Base-by-base conservation (phyloP, 1,284 basidiomycete genomes). In the Malassezia sympodialis region DNA sequence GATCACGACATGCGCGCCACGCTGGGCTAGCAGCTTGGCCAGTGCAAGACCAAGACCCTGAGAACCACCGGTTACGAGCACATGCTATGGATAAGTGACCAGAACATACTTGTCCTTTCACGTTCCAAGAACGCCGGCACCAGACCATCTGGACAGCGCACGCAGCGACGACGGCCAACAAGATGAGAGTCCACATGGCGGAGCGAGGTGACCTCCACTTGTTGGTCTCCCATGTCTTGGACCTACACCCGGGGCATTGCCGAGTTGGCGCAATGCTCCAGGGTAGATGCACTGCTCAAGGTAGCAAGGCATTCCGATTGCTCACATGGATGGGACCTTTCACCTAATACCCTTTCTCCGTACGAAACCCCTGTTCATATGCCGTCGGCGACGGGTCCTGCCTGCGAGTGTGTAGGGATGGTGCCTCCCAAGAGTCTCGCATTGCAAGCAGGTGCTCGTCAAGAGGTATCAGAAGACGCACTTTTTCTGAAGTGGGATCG, bases 1-100 rank as follows among this genome's bases (percentile, higher is more conserved):
- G 58, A 91, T 85, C 1, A 85, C 85, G 3, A 91, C 84, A 69
- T 87, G 78, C 1, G 87, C 86, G 1, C 88, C 88, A 50, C 79
- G 79, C 60, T 79, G 76, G n/a, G 83, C 81, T 11, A 90, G 79
- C 35, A 83, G 77, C 35, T 81, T 78, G 0, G 87, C 85, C 0
- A 90, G 77, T 0, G 83, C 79, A 12, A 87, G 79, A 8, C 89
- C 88, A 1, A 89, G 80, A 1, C 88, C 88, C 21, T 83, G 79
- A 8, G 84, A 86, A 1, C 87, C 88, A 23, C 88, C 89, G 14
- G 87, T 86, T 49, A 90, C 78, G 83, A 71, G 51, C n/a, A 67
- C 59, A 45, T 67, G 50, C 60, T 69, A 17, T 2, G 31, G 15
- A n/a, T 55, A 2, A 50, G 43, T 28, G 10, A 2, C 2, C 12